Evolutionary conservation across 2,329 filamentous ascomycete species (phyloP), one percentile per base, ranked within the genome.

Genomic region (Mycocentrospora acerina): DNA sequence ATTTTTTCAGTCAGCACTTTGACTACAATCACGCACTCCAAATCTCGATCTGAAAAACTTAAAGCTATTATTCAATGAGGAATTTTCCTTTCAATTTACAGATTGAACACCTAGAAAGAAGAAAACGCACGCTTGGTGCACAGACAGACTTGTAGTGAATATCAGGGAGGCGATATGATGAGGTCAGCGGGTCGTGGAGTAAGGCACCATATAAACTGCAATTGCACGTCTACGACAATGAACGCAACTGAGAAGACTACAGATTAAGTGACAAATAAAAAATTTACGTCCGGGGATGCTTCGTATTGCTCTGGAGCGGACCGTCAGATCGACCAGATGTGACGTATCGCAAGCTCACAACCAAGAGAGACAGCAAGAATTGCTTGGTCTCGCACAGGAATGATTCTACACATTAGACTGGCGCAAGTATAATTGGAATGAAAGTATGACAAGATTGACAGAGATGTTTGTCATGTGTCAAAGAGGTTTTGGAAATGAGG

Each of bases 221-320:
- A 4, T 35, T 40, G 22, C 35, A 53, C 19, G 37, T 35, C 4
- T 47, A 41, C 26, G 38, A 35, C 5, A 11, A 33, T 3, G 24
- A 37, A 3, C 35, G 45, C 2, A 42, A 45, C 3, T 53, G 42
- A 36, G 31, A 35, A 4, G 48, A 54, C 11, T 48, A 43, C 3
- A 40, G 42, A 3, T 37, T 42, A 17, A 24, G 11, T 7, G 24
- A 35, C 13, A 26, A 42, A 24, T 41, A 39, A 34, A 18, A 39
- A 6, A 52, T 37, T n/a, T 32, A 29, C 17, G 24, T 55, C 6
- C 16, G 32, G 2, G 48, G 53, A n/a, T 53, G 46, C 24, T 41
- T 43, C 1, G 37, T 51, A 1, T 33, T 55, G 10, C 29, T 43
- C 2, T 33, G 43, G 15, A 22, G 38, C 12, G 26, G 24, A 2